These are phyloP conservation scores for Phragmites australis DNA, from an alignment of 176 grass and related monocot species.

Conservation along the genomic window DNA sequence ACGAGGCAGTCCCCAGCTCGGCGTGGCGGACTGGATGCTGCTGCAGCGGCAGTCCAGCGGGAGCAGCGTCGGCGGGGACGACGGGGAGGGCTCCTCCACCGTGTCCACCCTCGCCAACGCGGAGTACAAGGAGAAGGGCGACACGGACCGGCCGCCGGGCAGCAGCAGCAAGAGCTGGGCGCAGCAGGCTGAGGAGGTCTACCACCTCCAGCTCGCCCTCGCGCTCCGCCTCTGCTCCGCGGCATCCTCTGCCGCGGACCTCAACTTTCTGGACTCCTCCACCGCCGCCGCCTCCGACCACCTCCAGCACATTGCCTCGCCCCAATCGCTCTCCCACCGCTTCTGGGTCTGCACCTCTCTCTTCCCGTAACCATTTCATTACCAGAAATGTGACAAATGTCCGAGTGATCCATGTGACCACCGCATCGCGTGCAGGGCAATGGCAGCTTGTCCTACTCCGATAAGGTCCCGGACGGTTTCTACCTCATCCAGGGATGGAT, in stretches of 20 bases:
- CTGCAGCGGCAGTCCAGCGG: constrained; percentile 66
- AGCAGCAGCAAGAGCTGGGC: constrained; percentile 77
- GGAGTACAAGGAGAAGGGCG: constrained; percentile 25
- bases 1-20: background rate
- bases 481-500: constrained; percentile 83
- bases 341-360: constrained; percentile 71
- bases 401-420: constrained; percentile 2
- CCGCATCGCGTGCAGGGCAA: constrained; percentile 54
- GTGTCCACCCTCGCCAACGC: constrained; percentile 40
- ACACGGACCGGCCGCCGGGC: constrained; percentile 11
- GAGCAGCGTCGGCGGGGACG: constrained; percentile 63
- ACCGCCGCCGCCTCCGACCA: constrained; percentile 26
- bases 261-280: constrained; percentile 64
- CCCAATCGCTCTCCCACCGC: constrained; percentile 59
- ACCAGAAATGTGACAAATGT: constrained; percentile 10
- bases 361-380: background rate
- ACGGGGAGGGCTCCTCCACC: constrained; percentile 31
- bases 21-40: constrained; percentile 39
- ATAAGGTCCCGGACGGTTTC: constrained; percentile 74
- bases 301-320: constrained; percentile 32
- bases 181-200: constrained; percentile 92
- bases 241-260: constrained; percentile 56
- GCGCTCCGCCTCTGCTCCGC: constrained; percentile 91
- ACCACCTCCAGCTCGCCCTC: constrained; percentile 82
- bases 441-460: constrained; percentile 72